phyloP scores from a whole-genome alignment of 345 rosid species.

The Linum usitatissimum region DNA sequence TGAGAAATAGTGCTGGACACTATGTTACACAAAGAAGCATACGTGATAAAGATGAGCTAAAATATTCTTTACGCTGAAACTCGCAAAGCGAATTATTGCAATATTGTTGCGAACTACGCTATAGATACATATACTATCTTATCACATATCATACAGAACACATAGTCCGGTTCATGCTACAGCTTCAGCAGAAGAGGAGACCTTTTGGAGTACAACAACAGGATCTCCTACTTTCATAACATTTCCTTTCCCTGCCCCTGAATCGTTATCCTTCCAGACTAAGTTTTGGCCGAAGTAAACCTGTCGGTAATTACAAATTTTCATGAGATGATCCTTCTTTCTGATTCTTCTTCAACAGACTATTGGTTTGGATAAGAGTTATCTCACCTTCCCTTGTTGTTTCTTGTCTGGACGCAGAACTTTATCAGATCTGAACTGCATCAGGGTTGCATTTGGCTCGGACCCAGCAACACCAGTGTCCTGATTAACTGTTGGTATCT shows the following conservation, averaged over 20 bases:
- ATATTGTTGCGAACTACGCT: no score
- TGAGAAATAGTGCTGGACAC: no score
- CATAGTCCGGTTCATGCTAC: constrained; percentile 33
- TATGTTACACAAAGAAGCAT: no score
- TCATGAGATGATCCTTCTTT: not conserved
- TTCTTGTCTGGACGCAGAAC: constrained; percentile 55
- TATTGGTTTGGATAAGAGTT: not conserved
- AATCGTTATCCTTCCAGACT: constrained; percentile 43
- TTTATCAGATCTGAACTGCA: constrained; percentile 47
- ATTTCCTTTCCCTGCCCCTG: constrained; percentile 25
- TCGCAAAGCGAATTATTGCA: no score
- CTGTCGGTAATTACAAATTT: constrained; percentile 26
- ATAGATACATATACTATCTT: no score
- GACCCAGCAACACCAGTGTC: constrained; percentile 45
- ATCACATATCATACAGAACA: no score
- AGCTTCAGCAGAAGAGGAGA: constrained; percentile 59
- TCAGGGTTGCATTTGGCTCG: constrained; percentile 62
- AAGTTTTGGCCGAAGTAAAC: constrained; percentile 76
- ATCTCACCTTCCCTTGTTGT: constrained; percentile 58
- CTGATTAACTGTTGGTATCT: constrained; percentile 72
- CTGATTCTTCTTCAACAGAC: not conserved
- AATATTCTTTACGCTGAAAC: no score
- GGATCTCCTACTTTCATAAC: constrained; percentile 60
- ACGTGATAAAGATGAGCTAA: no score
- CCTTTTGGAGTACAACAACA: constrained; percentile 38